phyloP scores from a whole-genome alignment of 2,329 filamentous ascomycete genomes.

The Epichloe gansuensis region DNA sequence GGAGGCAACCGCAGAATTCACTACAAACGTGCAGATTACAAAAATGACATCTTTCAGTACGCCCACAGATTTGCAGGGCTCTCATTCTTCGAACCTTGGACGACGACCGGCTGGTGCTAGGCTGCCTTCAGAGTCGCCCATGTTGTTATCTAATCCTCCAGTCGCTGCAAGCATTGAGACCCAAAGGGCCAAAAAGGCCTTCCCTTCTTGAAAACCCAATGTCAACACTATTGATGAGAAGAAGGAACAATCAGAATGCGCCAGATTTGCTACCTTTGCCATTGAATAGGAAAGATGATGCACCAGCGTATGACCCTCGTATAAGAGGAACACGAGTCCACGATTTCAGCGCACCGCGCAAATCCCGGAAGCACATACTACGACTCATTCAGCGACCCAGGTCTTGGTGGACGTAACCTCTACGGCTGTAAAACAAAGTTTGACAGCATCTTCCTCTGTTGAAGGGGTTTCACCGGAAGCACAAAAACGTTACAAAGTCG shows the following conservation, averaged over 20 bases:
- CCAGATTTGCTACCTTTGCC: constrained; percentile 32
- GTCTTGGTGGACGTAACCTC: not conserved
- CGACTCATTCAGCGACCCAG: not conserved
- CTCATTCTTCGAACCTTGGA: constrained; percentile 18
- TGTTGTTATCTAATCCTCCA: constrained; percentile 12
- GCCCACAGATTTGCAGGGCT: constrained; percentile 35
- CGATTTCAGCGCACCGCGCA: constrained; percentile 51
- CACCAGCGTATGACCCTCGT: constrained; percentile 46
- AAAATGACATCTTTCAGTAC: constrained; percentile 33
- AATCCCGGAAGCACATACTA: not conserved
- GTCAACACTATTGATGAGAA: constrained; percentile 44
- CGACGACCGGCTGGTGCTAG: constrained; percentile 32
- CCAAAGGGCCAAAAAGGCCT: constrained; percentile 37
- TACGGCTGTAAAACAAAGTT: not conserved
- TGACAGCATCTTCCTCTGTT: constrained; percentile 12
- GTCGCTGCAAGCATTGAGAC: constrained; percentile 23
- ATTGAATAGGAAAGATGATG: constrained; percentile 26
- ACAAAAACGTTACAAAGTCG: not conserved
- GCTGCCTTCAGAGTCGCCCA: constrained; percentile 25
- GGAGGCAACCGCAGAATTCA: constrained; percentile 19
- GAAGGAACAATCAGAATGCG: constrained; percentile 39
- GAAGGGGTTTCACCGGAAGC: not conserved
- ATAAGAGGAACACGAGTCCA: constrained; percentile 54
- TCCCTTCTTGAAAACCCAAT: constrained; percentile 49
- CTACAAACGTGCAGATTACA: constrained; percentile 20